Percentiles rank a stretch among this genome's conserved stretches.
phyloP scores from a whole-genome alignment of 192 early-diverging fungal genomes.

The Umbelopsis isabellina region DNA sequence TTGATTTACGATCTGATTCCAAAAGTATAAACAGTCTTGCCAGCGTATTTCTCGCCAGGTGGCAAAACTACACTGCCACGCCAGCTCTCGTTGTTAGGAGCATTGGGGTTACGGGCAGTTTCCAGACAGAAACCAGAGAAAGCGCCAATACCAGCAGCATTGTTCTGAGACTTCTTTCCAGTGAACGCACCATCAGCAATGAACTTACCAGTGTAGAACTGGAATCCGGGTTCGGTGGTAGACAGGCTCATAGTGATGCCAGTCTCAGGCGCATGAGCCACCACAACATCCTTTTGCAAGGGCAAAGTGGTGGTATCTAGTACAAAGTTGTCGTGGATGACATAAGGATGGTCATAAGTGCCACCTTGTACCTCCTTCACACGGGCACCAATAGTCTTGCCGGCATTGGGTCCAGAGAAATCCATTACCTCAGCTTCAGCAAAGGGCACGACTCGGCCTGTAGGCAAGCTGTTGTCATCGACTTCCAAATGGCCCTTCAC shows the following conservation, averaged over 20 bases:
- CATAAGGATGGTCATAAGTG: constrained; percentile 87
- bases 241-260: constrained; percentile 64
- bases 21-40: constrained; percentile 54
- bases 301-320: constrained; percentile 28
- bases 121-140: constrained; percentile 76
- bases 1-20: constrained; percentile 16
- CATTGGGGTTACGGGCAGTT: constrained; percentile 61
- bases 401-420: constrained; percentile 54
- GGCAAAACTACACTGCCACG: constrained; percentile 55
- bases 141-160: constrained; percentile 44
- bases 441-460: constrained; percentile 60
- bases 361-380: constrained; percentile 53
- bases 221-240: constrained; percentile 76
- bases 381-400: constrained; percentile 50
- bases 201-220: constrained; percentile 86
- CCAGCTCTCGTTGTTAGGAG: constrained; percentile 62
- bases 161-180: constrained; percentile 42
- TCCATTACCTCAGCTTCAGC: constrained; percentile 51
- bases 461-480: constrained; percentile 67
- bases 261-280: constrained; percentile 56
- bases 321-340: constrained; percentile 43
- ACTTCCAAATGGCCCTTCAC: constrained; percentile 57
- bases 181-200: constrained; percentile 53
- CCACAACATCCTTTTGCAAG: constrained; percentile 43
- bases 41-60: constrained; percentile 51